Conservation (phyloP, 805 yeast species). For the Kuraishia borneana region DNA sequence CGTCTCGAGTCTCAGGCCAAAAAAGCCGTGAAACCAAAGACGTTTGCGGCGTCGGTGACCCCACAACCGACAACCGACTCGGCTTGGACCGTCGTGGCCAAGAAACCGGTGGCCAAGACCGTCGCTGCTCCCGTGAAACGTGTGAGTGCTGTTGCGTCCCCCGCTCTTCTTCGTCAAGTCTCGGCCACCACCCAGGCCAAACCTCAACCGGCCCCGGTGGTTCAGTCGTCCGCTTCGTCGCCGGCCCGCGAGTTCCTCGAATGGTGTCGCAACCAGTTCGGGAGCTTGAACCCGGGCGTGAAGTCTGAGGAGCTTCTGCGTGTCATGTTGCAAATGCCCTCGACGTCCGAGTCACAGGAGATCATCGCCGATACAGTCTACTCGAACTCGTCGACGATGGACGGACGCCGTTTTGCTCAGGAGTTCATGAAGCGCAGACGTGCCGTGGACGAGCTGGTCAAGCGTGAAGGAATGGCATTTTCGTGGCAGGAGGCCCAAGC, state of each 20-base stretch:
- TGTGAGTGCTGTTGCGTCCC: conserved; percentile 6
- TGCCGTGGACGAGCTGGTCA: conserved; percentile 50
- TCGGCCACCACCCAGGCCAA: conserved; percentile 23
- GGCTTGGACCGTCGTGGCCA: conserved; percentile 27
- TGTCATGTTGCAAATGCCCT: conserved; percentile 70
- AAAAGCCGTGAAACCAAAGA: conserved; percentile 9
- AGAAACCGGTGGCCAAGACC: conserved; percentile 22
- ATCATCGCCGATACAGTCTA: conserved; percentile 89
- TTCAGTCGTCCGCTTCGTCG: conserved; percentile 9
- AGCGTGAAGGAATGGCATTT: conserved; percentile 27
- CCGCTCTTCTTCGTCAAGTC: conserved; percentile 13
- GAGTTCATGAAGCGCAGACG: conserved; percentile 77
- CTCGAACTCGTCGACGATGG: conserved; percentile 81
- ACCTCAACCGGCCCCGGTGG: conserved; percentile 20
- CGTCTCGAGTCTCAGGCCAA: conserved; percentile 8
- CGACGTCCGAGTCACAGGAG: conserved; percentile 61
- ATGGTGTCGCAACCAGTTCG: conserved; percentile 65
- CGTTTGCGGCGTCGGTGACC: conserved; percentile 13
- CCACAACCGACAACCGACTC: conserved; percentile 8
- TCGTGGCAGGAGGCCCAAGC: conserved; percentile 62
- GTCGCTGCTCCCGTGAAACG: conserved; percentile 3
- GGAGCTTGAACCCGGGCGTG: conserved; percentile 61
- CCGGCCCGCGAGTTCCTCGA: conserved; percentile 51
- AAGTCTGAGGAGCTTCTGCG: conserved; percentile 70
- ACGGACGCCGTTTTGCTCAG: conserved; percentile 87